Conservation (phyloP, 192 early-diverging fungal genomes). For the Linnemannia schmuckeri region DNA sequence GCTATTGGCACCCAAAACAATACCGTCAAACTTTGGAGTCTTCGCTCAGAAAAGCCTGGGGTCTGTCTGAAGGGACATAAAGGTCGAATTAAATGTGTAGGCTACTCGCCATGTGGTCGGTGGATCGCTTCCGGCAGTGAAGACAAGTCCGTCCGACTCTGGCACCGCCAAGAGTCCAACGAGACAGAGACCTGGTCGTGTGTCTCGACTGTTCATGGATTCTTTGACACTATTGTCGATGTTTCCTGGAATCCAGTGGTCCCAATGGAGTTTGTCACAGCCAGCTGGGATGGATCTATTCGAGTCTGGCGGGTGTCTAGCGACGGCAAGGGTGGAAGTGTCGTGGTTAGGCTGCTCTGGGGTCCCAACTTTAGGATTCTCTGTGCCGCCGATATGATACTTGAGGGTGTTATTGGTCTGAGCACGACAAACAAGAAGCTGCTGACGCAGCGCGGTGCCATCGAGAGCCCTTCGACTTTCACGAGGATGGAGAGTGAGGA, state of each 20-base stretch:
- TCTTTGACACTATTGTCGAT: not conserved
- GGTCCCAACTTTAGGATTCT: not conserved
- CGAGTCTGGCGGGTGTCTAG: not conserved
- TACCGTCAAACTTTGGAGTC: not conserved
- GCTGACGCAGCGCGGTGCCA: not conserved
- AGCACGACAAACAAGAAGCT: not conserved
- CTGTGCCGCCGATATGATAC: not conserved
- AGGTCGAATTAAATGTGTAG: not conserved
- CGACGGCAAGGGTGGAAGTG: not conserved
- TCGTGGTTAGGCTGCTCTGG: not conserved
- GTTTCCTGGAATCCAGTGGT: not conserved
- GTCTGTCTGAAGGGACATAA: not conserved
- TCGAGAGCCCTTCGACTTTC: not conserved
- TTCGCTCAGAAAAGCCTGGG: not conserved
- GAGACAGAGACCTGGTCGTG: not conserved
- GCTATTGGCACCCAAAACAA: not conserved
- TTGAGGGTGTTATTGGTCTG: not conserved
- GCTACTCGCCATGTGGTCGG: not conserved
- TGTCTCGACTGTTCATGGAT: not conserved
- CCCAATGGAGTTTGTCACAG: not conserved
- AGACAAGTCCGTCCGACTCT: not conserved
- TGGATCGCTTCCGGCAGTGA: slow-evolving; percentile 7
- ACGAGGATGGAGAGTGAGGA: too few relatives aligned
- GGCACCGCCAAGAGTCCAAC: not conserved
- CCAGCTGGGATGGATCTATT: not conserved